Evolutionary conservation across 2,329 filamentous ascomycete genomes (phyloP).

Genomic region (Cercospora sojina): DNA sequence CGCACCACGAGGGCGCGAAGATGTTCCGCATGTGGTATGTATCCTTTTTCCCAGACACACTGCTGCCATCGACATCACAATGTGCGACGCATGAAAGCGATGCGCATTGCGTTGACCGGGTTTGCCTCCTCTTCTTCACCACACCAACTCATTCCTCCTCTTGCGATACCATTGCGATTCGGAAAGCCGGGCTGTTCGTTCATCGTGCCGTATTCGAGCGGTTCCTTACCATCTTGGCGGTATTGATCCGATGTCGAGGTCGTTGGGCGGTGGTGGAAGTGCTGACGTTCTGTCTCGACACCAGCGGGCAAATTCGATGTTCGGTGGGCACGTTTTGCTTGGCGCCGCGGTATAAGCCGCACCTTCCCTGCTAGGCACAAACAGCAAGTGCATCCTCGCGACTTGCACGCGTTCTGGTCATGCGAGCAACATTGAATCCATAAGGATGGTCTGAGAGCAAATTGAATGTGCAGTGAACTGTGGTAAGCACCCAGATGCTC

Average conservation of each 20-base stretch:
- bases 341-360: neutral
- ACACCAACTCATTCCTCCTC: neutral
- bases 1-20: slow-evolving; percentile 9
- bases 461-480: too few relatives aligned
- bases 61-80: neutral
- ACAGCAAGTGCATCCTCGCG: neutral
- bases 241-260: slow-evolving; percentile 22
- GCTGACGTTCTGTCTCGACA: slow-evolving; percentile 3
- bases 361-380: neutral
- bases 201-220: slow-evolving; percentile 6
- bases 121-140: slow-evolving; percentile 9
- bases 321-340: slow-evolving; percentile 6
- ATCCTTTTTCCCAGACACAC: neutral
- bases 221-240: slow-evolving; percentile 21
- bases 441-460: too few relatives aligned
- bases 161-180: slow-evolving; percentile 9
- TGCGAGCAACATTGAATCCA: neutral
- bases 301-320: neutral
- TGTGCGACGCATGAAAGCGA: neutral
- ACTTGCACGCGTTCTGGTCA: neutral
- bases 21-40: slow-evolving; percentile 17
- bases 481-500: too few relatives aligned
- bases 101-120: neutral
- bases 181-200: slow-evolving; percentile 14
- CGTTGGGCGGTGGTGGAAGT: slow-evolving; percentile 12